phyloP scores from a whole-genome alignment of 73 alveolate species.

The Uronychia binucleata region DNA sequence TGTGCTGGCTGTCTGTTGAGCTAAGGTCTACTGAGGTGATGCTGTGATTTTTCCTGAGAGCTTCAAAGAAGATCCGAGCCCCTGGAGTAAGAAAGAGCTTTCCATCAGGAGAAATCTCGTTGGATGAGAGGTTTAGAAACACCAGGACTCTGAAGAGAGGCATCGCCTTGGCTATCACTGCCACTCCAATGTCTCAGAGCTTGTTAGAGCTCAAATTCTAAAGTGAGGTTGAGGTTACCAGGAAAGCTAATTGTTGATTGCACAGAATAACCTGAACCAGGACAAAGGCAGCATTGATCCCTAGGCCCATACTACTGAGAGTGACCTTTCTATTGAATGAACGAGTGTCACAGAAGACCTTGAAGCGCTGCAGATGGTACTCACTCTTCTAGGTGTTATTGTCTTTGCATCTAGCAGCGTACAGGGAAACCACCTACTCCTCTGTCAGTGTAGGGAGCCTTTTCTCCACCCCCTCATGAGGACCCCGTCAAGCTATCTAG shows the following conservation, averaged over 20 bases:
- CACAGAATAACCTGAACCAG: neutral
- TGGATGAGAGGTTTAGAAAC: neutral
- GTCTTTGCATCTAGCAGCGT: neutral
- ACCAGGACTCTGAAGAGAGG: neutral
- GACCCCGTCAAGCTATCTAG: no score
- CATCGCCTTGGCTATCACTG: neutral
- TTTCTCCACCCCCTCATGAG: no score
- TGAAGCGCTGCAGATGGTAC: neutral
- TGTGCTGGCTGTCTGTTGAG: neutral
- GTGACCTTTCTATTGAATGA: neutral
- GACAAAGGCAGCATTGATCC: neutral
- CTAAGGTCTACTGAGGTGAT: neutral
- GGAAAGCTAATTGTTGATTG: neutral
- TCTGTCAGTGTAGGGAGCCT: neutral
- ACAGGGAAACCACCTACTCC: neutral
- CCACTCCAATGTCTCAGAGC: neutral
- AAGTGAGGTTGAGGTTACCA: no score
- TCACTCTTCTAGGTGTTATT: neutral
- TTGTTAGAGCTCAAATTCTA: neutral
- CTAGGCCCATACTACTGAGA: neutral
- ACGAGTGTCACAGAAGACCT: neutral
- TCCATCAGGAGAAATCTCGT: neutral
- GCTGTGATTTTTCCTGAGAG: neutral
- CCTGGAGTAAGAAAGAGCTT: no score
- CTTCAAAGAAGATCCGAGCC: neutral